These are phyloP conservation scores for Sambucus nigra DNA, from an alignment of 129 eudicot genomes.

Conservation along the genomic window DNA sequence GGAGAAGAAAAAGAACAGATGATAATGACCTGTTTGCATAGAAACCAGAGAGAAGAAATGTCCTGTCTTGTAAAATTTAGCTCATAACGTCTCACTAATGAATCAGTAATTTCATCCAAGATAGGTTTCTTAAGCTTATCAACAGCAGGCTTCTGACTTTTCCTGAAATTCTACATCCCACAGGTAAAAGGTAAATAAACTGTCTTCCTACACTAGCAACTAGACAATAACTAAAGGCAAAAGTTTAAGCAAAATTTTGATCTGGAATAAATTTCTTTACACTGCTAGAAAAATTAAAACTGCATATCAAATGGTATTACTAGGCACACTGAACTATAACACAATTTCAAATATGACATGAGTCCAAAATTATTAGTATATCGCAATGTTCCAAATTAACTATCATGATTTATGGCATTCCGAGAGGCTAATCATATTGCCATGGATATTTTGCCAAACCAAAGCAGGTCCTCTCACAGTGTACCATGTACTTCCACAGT, in stretches of 20 bases:
- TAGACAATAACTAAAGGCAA: constrained; percentile 2
- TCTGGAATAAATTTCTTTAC: too few relatives aligned
- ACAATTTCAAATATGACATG: too few relatives aligned
- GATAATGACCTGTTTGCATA: constrained; percentile 77
- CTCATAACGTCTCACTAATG: constrained; percentile 47
- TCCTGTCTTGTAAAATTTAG: constrained; percentile 65
- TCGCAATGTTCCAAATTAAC: too few relatives aligned
- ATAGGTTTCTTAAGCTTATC: constrained; percentile 75
- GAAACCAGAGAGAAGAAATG: constrained; percentile 73
- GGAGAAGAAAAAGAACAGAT: not conserved
- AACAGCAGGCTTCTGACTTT: constrained; percentile 77
- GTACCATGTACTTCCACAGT: too few relatives aligned
- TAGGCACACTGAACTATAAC: too few relatives aligned
- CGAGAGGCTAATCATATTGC: too few relatives aligned
- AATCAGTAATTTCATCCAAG: constrained; percentile 50
- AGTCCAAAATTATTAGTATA: too few relatives aligned
- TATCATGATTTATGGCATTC: too few relatives aligned
- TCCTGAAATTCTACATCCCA: constrained; percentile 54
- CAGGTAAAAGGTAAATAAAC: not conserved
- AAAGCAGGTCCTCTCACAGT: too few relatives aligned
- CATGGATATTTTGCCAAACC: too few relatives aligned
- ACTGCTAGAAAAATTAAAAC: too few relatives aligned
- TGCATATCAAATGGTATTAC: too few relatives aligned
- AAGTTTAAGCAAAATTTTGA: not conserved
- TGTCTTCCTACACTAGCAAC: constrained; percentile 9